Base-by-base conservation (phyloP, 2,329 filamentous ascomycete species). In the Penicillium digitatum region DNA sequence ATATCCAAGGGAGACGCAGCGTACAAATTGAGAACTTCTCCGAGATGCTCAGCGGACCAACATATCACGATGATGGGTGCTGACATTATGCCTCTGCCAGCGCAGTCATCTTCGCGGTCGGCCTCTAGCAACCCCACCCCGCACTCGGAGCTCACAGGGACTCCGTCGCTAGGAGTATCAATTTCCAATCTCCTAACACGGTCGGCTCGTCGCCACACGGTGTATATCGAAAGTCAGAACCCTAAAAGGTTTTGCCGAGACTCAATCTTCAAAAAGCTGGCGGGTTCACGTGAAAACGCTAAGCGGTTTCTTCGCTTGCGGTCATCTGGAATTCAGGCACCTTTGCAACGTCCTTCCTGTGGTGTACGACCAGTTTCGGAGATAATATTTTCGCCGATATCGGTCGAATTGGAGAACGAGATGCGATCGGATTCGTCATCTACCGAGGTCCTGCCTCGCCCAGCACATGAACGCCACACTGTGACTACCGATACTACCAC, bases 281-380 rank as follows among this genome's bases (percentile, higher is more conserved):
- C 75, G 68, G 69, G 72, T 54, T 69, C 75, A 69, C 74, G 75
- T 57, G 75, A 78, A 60, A 74, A 75, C 70, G 75, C 74, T 62
- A 78, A 78, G 68, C 71, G 74, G 54, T 68, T 78, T 62, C 69
- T 78, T 63, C 74, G 74, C 65, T 62, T 78, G 57, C 70, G 69
- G 44, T 64, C 70, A 27, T 67, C 74, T 37, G 61, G 65, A 43
- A 32, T 67, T 40, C 60, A 62, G 47, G 50, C 65, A 44, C 57
- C 66, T 55, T 66, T 65, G 29, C 62, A 45, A 48, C 56, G 58
- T 51, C 54, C 48, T 53, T 62, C 57, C 60, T 63, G 54, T 55
- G 65, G 66, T 45, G 62, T 66, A 46, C 67, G 69, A 47, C 67
- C 72, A 38, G 68, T 72, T 37, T 72, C 69, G 37, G 70, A 72